Base-by-base conservation (phyloP, 495 filamentous ascomycete genomes). In the Podospora pseudoanserina region DNA sequence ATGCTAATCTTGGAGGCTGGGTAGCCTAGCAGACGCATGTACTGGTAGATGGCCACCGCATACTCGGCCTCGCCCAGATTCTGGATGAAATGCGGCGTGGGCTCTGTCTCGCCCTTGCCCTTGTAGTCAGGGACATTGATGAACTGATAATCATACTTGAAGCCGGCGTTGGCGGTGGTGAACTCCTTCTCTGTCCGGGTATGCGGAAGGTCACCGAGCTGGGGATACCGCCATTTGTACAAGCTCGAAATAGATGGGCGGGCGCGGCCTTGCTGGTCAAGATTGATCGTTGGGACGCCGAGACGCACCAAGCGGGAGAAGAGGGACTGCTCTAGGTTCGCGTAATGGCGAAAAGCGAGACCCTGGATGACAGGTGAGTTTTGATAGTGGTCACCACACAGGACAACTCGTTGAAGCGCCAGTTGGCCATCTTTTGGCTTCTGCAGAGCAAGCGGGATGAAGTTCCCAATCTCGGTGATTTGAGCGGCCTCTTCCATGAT, bases 401-500 rank as follows among this genome's bases (percentile, higher is more conserved):
- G 86, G 19, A 99, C 92, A 5, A 98, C 87, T 11, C 96, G 84
- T 77, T 97, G 93, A 15, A 99, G 78, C 13, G 89, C 87, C 61
- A 90, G 83, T 71, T 92, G 83, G 49, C 91, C 91, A 66, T 88
- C 79, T 74, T 89, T 88, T 20, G 90, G 87, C 56, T 91, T 92
- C 75, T 99, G 95, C 73, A 99, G 84, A 49, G 92, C 92, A 7
- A 96, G 80, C 20, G 95, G 95, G 64, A 98, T 93, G 79, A 99
- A 97, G 73, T 92, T 96, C 74, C 98, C 96, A 57, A 97, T 91
- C 75, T 99, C 95, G 11, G 96, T 98, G 74, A 98, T 96, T 72
- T 99, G 95, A 23, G 95, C 95, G 2, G 95, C 93, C 81, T 99
- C 95, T 85, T 99, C 95, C 94, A 99, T 97, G 63, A 99, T 84